These are phyloP conservation scores for Kwoniella newhampshirensis DNA, from an alignment of 768 basidiomycete species.

Conservation along the genomic window DNA sequence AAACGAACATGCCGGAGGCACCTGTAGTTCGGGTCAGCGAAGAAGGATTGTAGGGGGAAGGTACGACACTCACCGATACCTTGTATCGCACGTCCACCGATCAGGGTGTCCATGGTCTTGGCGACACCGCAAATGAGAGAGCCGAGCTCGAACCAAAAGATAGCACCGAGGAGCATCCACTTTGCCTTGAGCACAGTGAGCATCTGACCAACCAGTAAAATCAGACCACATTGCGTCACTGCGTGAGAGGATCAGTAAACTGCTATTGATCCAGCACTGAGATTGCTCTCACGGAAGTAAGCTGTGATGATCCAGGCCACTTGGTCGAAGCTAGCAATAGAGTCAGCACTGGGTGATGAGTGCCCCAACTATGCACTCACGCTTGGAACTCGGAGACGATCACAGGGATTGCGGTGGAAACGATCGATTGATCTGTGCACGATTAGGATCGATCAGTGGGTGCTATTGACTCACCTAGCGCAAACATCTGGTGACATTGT, in stretches of 20 bases:
- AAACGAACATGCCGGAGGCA: slow-evolving; percentile 54
- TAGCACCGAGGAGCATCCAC: slow-evolving; percentile 49
- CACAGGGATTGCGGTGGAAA: slow-evolving; percentile 44
- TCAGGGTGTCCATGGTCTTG: slow-evolving; percentile 43
- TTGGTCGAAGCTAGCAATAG: slow-evolving; percentile 31
- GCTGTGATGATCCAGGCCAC: slow-evolving; percentile 46
- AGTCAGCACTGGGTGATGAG: too few species aligned
- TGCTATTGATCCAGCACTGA: neutral
- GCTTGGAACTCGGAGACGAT: slow-evolving; percentile 39
- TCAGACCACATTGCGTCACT: slow-evolving; percentile 49
- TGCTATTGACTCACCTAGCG: slow-evolving; percentile 15
- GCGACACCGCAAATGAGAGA: slow-evolving; percentile 51
- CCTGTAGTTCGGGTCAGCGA: neutral
- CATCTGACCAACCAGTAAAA: slow-evolving; percentile 50
- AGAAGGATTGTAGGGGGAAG: neutral
- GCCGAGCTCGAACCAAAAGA: slow-evolving; percentile 53
- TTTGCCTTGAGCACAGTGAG: slow-evolving; percentile 50
- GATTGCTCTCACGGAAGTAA: slow-evolving; percentile 27
- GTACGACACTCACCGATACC: slow-evolving; percentile 34
- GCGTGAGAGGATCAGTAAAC: neutral
- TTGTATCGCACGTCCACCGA: slow-evolving; percentile 45
- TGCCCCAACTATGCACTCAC: slow-evolving; percentile 3
- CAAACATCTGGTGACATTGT: slow-evolving; percentile 18
- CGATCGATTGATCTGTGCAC: slow-evolving; percentile 44
- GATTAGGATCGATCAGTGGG: slow-evolving; percentile 1